Conservation (phyloP, 1,139 yeast genomes). For the Kluyveromyces sp. region DNA sequence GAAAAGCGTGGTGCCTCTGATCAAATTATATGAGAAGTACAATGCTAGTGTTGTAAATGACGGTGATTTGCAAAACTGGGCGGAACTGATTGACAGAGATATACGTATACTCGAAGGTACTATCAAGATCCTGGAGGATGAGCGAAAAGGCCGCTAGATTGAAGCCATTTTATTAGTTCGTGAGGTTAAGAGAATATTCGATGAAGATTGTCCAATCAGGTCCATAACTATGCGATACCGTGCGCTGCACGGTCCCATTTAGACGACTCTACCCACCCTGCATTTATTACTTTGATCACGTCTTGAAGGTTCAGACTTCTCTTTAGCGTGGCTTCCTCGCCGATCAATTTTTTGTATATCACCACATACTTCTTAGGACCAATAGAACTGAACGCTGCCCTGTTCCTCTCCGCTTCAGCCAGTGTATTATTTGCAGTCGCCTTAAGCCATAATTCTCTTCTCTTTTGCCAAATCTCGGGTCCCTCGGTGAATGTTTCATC, state of each 20-base stretch:
- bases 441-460: slow-evolving; percentile 53
- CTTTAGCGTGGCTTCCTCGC: slow-evolving; percentile 50
- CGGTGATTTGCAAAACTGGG: slow-evolving; percentile 25
- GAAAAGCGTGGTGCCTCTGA: slow-evolving; percentile 21
- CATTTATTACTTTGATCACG: slow-evolving; percentile 50
- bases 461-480: slow-evolving; percentile 49
- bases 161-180: too few species aligned
- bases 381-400: slow-evolving; percentile 24
- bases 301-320: slow-evolving; percentile 56
- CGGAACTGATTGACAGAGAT: slow-evolving; percentile 30
- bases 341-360: slow-evolving; percentile 51
- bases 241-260: slow-evolving; percentile 48
- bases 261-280: slow-evolving; percentile 64
- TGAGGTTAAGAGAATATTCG: too few species aligned
- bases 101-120: slow-evolving; percentile 34
- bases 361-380: slow-evolving; percentile 44
- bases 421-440: slow-evolving; percentile 25
- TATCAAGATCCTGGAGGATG: slow-evolving; percentile 22
- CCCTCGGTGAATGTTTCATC: slow-evolving; percentile 38
- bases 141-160: background rate
- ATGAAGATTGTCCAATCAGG: too few species aligned
- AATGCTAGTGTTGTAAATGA: slow-evolving; percentile 13
- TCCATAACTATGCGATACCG: slow-evolving; percentile 23
- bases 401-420: slow-evolving; percentile 17
- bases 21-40: slow-evolving; percentile 19